Percentiles rank a stretch among this genome's conserved stretches.
These are phyloP conservation scores for Mortierella sp. DNA, from an alignment of 371 early-diverging fungal genomes.

Conservation along the genomic window DNA sequence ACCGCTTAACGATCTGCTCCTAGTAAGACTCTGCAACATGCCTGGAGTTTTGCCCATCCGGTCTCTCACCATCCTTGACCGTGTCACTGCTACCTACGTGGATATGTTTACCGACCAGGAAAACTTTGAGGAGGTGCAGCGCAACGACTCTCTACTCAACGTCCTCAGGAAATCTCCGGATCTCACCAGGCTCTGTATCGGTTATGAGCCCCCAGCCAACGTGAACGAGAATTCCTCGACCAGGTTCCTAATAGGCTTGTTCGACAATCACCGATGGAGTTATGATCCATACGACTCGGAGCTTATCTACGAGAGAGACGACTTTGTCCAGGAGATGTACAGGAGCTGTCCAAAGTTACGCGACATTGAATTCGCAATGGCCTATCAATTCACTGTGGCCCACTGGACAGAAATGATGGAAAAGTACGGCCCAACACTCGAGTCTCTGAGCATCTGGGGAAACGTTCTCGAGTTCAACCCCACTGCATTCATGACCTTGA, in stretches of 20 bases:
- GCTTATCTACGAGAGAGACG: background rate
- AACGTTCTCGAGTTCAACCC: background rate
- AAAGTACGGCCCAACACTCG: conserved; percentile 11
- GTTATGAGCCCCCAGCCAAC: background rate
- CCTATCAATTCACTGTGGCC: background rate
- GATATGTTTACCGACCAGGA: too few species aligned
- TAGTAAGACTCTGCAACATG: too few species aligned
- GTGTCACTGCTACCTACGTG: too few species aligned
- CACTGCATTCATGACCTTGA: background rate
- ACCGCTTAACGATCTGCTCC: too few species aligned
- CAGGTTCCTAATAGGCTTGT: background rate
- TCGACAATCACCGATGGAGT: too few species aligned
- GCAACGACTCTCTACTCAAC: background rate
- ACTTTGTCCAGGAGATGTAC: conserved; percentile 8
- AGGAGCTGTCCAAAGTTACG: conserved; percentile 14
- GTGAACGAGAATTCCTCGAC: background rate
- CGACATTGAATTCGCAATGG: conserved; percentile 18
- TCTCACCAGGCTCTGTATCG: background rate
- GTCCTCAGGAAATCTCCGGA: background rate
- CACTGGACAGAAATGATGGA: conserved; percentile 14
- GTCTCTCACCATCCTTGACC: too few species aligned
- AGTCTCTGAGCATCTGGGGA: conserved; percentile 13
- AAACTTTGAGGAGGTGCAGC: too few species aligned
- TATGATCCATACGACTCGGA: background rate
- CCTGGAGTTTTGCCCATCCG: too few species aligned